These are phyloP conservation scores for Naganishia cerealis DNA, from an alignment of 1,284 basidiomycete genomes.

Conservation along the genomic window DNA sequence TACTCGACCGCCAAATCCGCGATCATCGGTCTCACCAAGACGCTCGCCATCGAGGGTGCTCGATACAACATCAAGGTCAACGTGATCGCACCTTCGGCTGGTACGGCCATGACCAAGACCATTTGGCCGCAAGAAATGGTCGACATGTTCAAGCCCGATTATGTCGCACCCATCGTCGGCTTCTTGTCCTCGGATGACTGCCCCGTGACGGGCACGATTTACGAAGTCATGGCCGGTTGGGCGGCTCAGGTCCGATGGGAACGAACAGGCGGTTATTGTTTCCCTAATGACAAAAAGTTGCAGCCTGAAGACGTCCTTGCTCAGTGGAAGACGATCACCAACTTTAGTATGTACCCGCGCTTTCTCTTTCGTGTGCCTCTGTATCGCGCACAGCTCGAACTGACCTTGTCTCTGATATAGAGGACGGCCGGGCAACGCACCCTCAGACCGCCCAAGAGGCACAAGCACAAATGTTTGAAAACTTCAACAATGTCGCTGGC, in stretches of 20 bases:
- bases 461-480: slow-evolving; percentile 73
- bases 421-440: slow-evolving; percentile 74
- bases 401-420: slow-evolving; percentile 48
- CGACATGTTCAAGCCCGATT: slow-evolving; percentile 93
- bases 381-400: not conserved
- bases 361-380: too few species aligned
- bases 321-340: slow-evolving; percentile 78
- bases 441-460: slow-evolving; percentile 71
- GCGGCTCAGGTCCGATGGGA: slow-evolving; percentile 91
- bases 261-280: slow-evolving; percentile 67
- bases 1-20: slow-evolving; percentile 92
- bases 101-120: slow-evolving; percentile 85
- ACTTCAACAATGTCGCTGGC: slow-evolving; percentile 66
- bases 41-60: slow-evolving; percentile 86
- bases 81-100: slow-evolving; percentile 83
- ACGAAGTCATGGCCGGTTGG: slow-evolving; percentile 92
- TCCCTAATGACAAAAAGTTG: slow-evolving; percentile 72
- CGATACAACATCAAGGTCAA: slow-evolving; percentile 90
- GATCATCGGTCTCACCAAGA: slow-evolving; percentile 84
- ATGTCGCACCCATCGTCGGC: slow-evolving; percentile 84
- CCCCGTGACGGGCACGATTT: slow-evolving; percentile 72
- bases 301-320: slow-evolving; percentile 74
- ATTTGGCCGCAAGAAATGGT: slow-evolving; percentile 82
- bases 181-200: slow-evolving; percentile 81
- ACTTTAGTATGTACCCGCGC: slow-evolving; percentile 65